Evolutionary conservation across 1,139 yeast species (phyloP).

Genomic region (Yamadazyma sp.): DNA sequence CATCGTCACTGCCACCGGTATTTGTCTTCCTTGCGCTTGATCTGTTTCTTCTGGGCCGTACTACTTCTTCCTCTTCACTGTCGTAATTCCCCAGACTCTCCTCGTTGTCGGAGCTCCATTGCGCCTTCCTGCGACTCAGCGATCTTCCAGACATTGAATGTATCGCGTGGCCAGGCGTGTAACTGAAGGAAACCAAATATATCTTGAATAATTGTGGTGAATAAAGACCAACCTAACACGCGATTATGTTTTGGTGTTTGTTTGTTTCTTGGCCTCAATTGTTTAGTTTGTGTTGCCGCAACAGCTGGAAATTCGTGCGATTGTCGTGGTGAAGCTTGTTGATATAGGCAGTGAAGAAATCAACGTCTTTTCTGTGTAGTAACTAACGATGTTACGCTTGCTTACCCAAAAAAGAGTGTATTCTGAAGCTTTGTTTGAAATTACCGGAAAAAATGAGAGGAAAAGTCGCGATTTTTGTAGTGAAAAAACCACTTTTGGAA

Average conservation of each 20-base stretch:
- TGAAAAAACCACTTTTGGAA: too few species aligned
- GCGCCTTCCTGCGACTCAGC: constrained; percentile 8
- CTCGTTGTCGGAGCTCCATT: constrained; percentile 11
- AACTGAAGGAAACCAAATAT: constrained; percentile 16
- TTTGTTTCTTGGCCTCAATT: background rate
- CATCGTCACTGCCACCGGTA: constrained; percentile 3
- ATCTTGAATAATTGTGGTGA: constrained; percentile 10
- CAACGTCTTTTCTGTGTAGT: too few species aligned
- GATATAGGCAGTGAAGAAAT: too few species aligned
- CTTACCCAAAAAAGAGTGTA: too few species aligned
- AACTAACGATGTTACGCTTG: background rate
- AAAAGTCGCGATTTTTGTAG: too few species aligned
- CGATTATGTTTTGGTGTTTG: background rate
- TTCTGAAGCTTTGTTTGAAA: too few species aligned
- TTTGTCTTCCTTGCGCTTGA: constrained; percentile 5
- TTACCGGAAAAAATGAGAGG: too few species aligned
- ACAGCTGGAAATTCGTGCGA: too few species aligned
- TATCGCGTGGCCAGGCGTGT: constrained; percentile 9
- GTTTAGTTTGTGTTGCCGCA: too few species aligned
- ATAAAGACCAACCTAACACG: background rate
- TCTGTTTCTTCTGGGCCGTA: background rate
- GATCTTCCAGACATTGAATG: constrained; percentile 11
- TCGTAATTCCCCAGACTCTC: constrained; percentile 1
- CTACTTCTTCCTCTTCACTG: constrained; percentile 2
- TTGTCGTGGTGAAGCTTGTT: too few species aligned